Percentiles rank a stretch among this genome's conserved stretches.
These are phyloP conservation scores for Lablab purpureus DNA, from an alignment of 306 rosid species.

Conservation along the genomic window DNA sequence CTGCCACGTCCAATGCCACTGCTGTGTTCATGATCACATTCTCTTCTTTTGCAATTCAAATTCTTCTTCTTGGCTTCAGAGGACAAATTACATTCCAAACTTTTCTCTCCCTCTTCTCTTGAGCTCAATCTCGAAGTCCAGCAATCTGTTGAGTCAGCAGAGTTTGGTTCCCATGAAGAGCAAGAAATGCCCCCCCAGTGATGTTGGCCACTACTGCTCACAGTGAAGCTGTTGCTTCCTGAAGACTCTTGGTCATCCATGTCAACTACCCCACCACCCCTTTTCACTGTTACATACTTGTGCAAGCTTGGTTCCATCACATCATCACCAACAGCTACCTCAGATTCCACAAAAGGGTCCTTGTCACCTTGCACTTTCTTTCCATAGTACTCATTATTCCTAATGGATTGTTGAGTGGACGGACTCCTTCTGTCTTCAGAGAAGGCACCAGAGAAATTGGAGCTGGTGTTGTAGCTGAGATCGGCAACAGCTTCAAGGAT, in stretches of 20 bases:
- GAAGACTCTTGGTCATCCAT: conserved; percentile 92
- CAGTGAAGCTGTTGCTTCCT: conserved; percentile 84
- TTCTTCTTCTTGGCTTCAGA: conserved; percentile 52
- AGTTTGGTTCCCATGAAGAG: conserved; percentile 85
- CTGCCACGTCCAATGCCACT: conserved; percentile 83
- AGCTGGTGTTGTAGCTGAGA: conserved; percentile 77
- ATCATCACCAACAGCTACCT: conserved; percentile 73
- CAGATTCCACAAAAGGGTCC: conserved; percentile 87
- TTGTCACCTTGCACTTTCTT: conserved; percentile 45
- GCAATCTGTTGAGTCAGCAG: conserved; percentile 80
- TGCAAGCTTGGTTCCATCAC: conserved; percentile 91
- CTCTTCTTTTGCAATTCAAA: conserved; percentile 55
- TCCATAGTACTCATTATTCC: conserved; percentile 51
- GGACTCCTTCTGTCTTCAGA: conserved; percentile 57
- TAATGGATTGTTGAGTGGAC: conserved; percentile 53
- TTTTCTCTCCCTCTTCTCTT: conserved; percentile 44
- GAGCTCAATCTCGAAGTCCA: conserved; percentile 67
- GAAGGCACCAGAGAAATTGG: conserved; percentile 59
- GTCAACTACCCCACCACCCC: conserved; percentile 72
- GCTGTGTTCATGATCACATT: conserved; percentile 64
- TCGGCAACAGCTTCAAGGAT: conserved; percentile 97
- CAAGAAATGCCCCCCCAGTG: conserved; percentile 63
- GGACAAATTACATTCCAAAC: conserved; percentile 30
- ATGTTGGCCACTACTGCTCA: conserved; percentile 60
- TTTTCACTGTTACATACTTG: conserved; percentile 86